These are phyloP conservation scores for Gymnopus androsaceus DNA, from an alignment of 1,284 basidiomycete species.

Conservation along the genomic window DNA sequence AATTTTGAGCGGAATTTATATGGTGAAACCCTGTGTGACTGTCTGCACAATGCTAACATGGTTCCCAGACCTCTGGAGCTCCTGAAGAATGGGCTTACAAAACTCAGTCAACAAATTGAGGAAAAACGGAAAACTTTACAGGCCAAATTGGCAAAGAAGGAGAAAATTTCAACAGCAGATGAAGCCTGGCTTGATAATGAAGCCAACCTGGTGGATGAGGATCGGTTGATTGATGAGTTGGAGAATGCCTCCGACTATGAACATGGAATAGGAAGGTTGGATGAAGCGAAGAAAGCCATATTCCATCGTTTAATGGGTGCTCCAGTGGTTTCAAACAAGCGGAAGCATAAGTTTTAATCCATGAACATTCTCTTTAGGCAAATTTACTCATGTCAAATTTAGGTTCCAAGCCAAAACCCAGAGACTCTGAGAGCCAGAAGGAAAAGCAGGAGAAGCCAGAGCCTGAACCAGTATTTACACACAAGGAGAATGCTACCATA, in stretches of 20 bases:
- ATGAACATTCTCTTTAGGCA: too few species aligned
- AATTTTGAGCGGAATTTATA: too few species aligned
- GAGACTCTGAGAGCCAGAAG: neutral
- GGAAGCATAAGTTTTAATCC: too few species aligned
- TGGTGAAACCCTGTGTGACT: too few species aligned
- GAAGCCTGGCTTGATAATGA: conserved; percentile 21
- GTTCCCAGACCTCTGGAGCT: neutral
- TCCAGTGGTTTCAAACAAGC: too few species aligned
- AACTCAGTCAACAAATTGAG: neutral
- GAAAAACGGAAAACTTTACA: neutral
- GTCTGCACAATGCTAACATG: too few species aligned
- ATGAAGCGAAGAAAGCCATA: neutral
- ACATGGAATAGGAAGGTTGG: neutral
- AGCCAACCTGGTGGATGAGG: conserved; percentile 23
- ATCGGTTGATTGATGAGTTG: conserved; percentile 18
- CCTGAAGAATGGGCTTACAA: conserved; percentile 3
- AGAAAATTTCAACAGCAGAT: conserved; percentile 11
- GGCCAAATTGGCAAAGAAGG: neutral
- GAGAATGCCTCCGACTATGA: conserved; percentile 26
- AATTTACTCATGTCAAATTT: too few species aligned
- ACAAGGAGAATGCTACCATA: conserved; percentile 26
- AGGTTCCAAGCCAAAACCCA: too few species aligned
- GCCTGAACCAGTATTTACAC: neutral
- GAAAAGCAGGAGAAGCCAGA: neutral
- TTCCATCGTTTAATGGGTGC: too few species aligned